Evolutionary conservation across 2,329 filamentous ascomycete species (phyloP), one percentile per base, ranked within the genome.

Genomic region (Hymenoscyphus linearis): DNA sequence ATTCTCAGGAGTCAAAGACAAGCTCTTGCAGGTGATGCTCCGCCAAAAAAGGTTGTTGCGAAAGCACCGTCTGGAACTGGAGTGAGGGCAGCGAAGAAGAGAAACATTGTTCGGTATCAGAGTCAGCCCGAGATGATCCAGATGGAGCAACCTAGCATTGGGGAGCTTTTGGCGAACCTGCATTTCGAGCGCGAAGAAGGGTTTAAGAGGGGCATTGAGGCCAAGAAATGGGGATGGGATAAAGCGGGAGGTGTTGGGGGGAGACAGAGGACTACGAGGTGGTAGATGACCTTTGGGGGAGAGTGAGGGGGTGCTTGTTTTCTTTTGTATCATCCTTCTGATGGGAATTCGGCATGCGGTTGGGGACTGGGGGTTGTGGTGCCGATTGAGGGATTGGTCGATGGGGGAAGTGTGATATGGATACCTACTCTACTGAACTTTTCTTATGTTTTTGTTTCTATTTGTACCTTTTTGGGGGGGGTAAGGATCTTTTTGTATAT

Each of bases 1-100:
- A 86, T 96, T 47, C 75, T 96, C 66, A 88, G 84, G 64, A 82
- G 86, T 1, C 68, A 71, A 31, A 64, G 65, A 9, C 67, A 69
- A 59, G 12, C 59, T 13, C 31, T 37, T 0, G 65, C 64, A 53
- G 60, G n/a, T 18, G 59, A 64, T 18, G 36, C 55, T 3, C 61
- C 65, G 13, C 62, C 64, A 1, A 69, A 66, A 52, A 55, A 55
- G 34, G 12, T 13, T n/a, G n/a, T 31, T n/a, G 35, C 13, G 16
- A 25, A 12, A 60, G 4, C 14, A 36, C 66, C 64, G 14, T 31
- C n/a, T 31, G 40, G 40, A 9, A 10, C 3, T 16, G 18, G 40
- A 47, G n/a, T n/a, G n/a, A n/a, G n/a, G n/a, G 40, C 18, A 10
- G 31, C 31, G 18, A 47, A 22, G 18, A 14, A 18, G 12, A 37